Conservation (phyloP, 306 rosid species). For the Casuarina cunninghamiana region DNA sequence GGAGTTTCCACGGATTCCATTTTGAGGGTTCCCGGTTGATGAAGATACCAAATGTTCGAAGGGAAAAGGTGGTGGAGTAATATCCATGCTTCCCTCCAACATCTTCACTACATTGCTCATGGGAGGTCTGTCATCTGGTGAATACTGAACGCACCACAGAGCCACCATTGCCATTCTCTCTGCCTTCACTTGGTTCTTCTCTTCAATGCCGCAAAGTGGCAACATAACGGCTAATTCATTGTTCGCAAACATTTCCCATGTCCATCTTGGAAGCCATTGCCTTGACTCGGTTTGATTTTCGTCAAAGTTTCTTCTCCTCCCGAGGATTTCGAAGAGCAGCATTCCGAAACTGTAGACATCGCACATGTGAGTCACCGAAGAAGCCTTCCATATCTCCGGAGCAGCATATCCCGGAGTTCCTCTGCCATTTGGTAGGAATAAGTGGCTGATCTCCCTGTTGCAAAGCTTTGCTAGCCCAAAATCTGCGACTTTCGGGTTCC, state of each 20-base stretch:
- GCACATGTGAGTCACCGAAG: constrained; percentile 35
- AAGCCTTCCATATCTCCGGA: constrained; percentile 49
- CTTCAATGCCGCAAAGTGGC: constrained; percentile 43
- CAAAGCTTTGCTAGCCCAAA: constrained; percentile 46
- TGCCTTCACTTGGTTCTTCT: constrained; percentile 33
- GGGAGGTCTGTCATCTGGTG: constrained; percentile 44
- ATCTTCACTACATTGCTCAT: constrained; percentile 55
- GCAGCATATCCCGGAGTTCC: constrained; percentile 55
- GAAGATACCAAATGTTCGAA: constrained; percentile 33
- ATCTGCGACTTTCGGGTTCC: constrained; percentile 47
- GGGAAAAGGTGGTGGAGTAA: constrained; percentile 45
- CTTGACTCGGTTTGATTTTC: constrained; percentile 28
- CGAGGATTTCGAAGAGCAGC: constrained; percentile 44
- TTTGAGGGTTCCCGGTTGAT: constrained; percentile 5
- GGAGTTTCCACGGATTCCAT: constrained; percentile 25
- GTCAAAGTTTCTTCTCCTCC: constrained; percentile 49
- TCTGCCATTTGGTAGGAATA: constrained; percentile 32
- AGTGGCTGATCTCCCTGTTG: constrained; percentile 28
- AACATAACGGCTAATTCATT: constrained; percentile 40
- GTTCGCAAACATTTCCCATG: constrained; percentile 50
- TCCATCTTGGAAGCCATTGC: constrained; percentile 48
- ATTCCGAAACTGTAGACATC: constrained; percentile 53
- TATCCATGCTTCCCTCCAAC: constrained; percentile 44
- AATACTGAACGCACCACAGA: constrained; percentile 49
- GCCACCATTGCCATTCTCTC: constrained; percentile 50